Evolutionary conservation across 2,329 filamentous ascomycete species (phyloP).

Genomic region (Neopestalotiopsis sp.): DNA sequence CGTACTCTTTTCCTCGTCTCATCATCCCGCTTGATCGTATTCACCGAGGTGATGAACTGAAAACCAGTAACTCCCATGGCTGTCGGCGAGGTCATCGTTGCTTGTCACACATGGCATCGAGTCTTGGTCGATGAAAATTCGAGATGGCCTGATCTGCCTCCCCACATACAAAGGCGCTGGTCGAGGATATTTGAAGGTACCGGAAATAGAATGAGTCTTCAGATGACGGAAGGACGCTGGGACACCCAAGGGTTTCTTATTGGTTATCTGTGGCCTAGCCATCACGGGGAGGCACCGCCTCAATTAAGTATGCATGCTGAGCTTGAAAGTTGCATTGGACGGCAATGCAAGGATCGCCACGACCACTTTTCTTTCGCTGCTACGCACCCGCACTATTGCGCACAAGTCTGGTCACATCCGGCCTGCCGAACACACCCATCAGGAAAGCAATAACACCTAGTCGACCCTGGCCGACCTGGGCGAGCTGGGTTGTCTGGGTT

Average conservation of each 20-base stretch:
- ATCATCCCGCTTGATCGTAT: conserved; percentile 39
- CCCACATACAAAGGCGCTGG: background rate
- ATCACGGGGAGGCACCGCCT: conserved; percentile 10
- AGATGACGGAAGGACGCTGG: background rate
- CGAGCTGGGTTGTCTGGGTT: background rate
- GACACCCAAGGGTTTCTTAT: conserved; percentile 3
- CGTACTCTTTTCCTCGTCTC: conserved; percentile 40
- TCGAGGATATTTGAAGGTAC: conserved; percentile 14
- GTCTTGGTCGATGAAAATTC: background rate
- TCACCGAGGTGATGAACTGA: conserved; percentile 41
- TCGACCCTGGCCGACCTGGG: background rate
- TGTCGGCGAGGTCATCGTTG: conserved; percentile 15
- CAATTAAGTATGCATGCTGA: conserved; percentile 3
- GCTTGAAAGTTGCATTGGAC: conserved; percentile 1
- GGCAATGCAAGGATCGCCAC: conserved; percentile 14
- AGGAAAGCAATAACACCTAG: background rate
- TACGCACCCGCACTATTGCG: too few relatives aligned
- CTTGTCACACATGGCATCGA: background rate
- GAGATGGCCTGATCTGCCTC: background rate
- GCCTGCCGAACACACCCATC: background rate
- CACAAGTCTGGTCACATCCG: background rate
- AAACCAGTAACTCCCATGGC: conserved; percentile 27
- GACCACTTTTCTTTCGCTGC: background rate
- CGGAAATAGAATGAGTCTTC: conserved; percentile 6
- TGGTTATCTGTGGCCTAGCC: background rate